Evolutionary conservation across 768 basidiomycete genomes (phyloP), one percentile per base, ranked within the genome.

Genomic region (Trametes gibbosa): DNA sequence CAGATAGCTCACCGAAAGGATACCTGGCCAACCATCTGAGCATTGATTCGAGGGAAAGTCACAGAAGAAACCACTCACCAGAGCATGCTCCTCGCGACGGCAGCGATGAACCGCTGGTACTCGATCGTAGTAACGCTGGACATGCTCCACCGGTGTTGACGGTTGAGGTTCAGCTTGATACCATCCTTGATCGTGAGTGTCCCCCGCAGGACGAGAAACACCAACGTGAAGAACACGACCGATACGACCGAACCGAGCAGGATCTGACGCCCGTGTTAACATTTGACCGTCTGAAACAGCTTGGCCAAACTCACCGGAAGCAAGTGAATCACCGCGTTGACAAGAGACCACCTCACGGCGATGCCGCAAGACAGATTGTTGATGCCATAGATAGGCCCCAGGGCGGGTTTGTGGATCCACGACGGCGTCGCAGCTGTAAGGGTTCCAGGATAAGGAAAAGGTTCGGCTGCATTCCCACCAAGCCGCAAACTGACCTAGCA

Each of bases 21-120:
- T 81, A 85, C 84, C 84, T 86, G 63, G 53, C 23, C 56, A 24
- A 14, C 32, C 39, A 68, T 16, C 58, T 29, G 29, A 47, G 61
- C 35, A 16, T 41, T 12, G 27, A 9, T 34, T 21, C 3, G 13
- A 27, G 3, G 16, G n/a, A 19, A 16, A n/a, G 3, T 12, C 9
- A 59, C 29, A 32, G 41, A 5, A 24, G 37, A 19, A 5, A 65
- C 34, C 29, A 70, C 81, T 55, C 63, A 89, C 89, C 86, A 90
- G 45, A 89, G 74, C 85, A 90, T 86, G 56, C 81, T 84, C 59
- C 80, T 76, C 25, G 85, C 80, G 52, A 92, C 77, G n/a, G 79
- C 76, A 29, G 76, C 75, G 25, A 90, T 76, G 66, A 89, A 87
- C 24, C 75, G 77, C 57, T 82, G 79, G 66, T 89, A 89, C 54